Percentiles rank a stretch among this genome's conserved stretches.
These are phyloP conservation scores for Funneliformis geosporum DNA, from an alignment of 192 early-diverging fungal genomes.

Conservation along the genomic window DNA sequence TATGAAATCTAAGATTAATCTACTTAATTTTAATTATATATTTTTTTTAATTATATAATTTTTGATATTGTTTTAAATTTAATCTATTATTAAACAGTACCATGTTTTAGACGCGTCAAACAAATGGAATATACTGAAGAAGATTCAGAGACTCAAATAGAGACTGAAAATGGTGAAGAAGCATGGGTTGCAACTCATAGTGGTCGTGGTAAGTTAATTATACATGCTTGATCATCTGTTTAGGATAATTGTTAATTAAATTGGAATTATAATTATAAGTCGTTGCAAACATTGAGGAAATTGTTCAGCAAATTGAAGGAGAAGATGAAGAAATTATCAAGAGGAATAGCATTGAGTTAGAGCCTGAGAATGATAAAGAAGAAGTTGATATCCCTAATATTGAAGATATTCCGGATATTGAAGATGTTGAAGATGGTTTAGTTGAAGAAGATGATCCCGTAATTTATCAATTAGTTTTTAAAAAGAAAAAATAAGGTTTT, in stretches of 20 bases:
- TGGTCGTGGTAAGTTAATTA: constrained; percentile 47
- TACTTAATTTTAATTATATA: neutral
- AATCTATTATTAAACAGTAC: too few species aligned
- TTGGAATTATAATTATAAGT: constrained; percentile 31
- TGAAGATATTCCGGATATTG: constrained; percentile 91
- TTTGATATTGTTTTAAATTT: too few species aligned
- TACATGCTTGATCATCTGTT: neutral
- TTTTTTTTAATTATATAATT: too few species aligned
- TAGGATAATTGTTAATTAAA: constrained; percentile 2
- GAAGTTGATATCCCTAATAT: constrained; percentile 81
- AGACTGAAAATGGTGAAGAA: constrained; percentile 68
- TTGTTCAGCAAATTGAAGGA: constrained; percentile 66
- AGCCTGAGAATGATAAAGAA: constrained; percentile 50
- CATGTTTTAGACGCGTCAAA: constrained; percentile 83
- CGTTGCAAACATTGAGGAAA: constrained; percentile 51
- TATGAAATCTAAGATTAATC: constrained; percentile 29
- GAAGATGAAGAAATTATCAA: constrained; percentile 45
- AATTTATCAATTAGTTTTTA: constrained; percentile 17
- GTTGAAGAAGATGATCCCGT: constrained; percentile 83
- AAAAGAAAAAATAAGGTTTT: too few species aligned
- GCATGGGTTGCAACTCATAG: constrained; percentile 89
- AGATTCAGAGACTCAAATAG: constrained; percentile 59
- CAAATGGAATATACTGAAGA: constrained; percentile 76
- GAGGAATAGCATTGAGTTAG: constrained; percentile 38
- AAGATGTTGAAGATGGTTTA: constrained; percentile 63